Percentiles rank a stretch among this genome's conserved stretches.
These are phyloP conservation scores for Leccinum obscurum DNA, from an alignment of 768 basidiomycete species.

Conservation along the genomic window DNA sequence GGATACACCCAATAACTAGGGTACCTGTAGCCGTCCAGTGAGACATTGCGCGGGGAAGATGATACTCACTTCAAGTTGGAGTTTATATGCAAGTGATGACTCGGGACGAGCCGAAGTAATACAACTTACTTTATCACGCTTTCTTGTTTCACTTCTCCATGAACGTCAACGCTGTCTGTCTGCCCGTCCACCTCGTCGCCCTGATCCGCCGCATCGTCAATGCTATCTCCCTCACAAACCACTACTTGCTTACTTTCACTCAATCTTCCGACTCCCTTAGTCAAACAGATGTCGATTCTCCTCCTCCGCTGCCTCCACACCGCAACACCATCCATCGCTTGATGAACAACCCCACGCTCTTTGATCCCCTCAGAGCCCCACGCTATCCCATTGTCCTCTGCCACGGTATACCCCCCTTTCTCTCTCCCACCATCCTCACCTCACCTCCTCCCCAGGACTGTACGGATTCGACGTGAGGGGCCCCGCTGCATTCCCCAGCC, in stretches of 20 bases:
- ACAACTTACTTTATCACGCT: no score
- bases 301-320: conserved; percentile 21
- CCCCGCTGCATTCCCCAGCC: conserved; percentile 75
- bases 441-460: conserved; percentile 53
- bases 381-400: conserved; percentile 93
- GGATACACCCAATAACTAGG: background rate
- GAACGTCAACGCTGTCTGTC: conserved; percentile 38
- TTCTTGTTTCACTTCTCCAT: conserved; percentile 14
- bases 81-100: background rate
- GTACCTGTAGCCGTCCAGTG: background rate
- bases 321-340: conserved; percentile 65
- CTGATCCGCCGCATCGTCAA: conserved; percentile 68
- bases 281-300: background rate
- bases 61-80: background rate
- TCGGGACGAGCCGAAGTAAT: no score
- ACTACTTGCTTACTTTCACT: conserved; percentile 23
- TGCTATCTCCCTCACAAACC: conserved; percentile 66
- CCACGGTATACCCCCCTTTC: conserved; percentile 59
- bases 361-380: conserved; percentile 74
- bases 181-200: conserved; percentile 60
- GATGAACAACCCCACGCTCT: conserved; percentile 74
- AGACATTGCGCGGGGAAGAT: background rate
- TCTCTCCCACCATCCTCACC: background rate
- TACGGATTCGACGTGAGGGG: conserved; percentile 95
- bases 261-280: background rate